Conservation (phyloP, 1,284 basidiomycete genomes). For the Pyrrhoderma lamaoense region DNA sequence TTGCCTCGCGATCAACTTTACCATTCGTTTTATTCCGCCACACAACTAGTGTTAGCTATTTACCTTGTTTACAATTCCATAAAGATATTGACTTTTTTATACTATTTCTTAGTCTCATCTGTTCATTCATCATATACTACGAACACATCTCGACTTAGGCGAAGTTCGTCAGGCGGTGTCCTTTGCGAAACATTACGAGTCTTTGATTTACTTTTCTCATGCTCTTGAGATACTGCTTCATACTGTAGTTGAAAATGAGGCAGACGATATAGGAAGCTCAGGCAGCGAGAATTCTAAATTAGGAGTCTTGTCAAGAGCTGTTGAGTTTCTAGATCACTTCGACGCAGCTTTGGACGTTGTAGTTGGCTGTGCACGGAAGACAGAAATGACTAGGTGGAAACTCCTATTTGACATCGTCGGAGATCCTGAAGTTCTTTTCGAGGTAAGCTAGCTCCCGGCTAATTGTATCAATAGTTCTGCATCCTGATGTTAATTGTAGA, state of each 20-base stretch:
- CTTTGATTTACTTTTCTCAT: constrained; percentile 90
- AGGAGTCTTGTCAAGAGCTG: constrained; percentile 58
- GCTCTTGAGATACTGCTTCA: constrained; percentile 92
- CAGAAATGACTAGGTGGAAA: constrained; percentile 88
- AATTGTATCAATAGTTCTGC: neutral
- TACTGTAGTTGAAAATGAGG: constrained; percentile 89
- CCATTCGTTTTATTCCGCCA: constrained; percentile 92
- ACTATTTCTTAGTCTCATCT: constrained; percentile 66
- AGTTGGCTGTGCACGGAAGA: constrained; percentile 94
- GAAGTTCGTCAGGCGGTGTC: constrained; percentile 76
- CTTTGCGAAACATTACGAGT: constrained; percentile 83
- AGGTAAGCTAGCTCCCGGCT: constrained; percentile 38
- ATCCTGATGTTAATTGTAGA: constrained; percentile 35
- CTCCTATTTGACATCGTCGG: constrained; percentile 88
- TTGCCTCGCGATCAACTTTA: constrained; percentile 67
- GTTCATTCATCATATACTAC: constrained; percentile 89
- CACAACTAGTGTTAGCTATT: constrained; percentile 63
- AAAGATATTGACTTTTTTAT: too few species aligned
- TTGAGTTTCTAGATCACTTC: constrained; percentile 94
- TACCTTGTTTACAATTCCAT: constrained; percentile 3
- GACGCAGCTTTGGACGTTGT: constrained; percentile 87
- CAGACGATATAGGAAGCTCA: constrained; percentile 24
- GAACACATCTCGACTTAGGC: constrained; percentile 69
- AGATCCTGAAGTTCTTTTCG: constrained; percentile 84
- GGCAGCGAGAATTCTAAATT: constrained; percentile 12